A percentile compares a stretch with the other conserved stretches of the same genome.
phyloP scores from a whole-genome alignment of 2,329 filamentous ascomycete genomes.

The Diaporthe citri region DNA sequence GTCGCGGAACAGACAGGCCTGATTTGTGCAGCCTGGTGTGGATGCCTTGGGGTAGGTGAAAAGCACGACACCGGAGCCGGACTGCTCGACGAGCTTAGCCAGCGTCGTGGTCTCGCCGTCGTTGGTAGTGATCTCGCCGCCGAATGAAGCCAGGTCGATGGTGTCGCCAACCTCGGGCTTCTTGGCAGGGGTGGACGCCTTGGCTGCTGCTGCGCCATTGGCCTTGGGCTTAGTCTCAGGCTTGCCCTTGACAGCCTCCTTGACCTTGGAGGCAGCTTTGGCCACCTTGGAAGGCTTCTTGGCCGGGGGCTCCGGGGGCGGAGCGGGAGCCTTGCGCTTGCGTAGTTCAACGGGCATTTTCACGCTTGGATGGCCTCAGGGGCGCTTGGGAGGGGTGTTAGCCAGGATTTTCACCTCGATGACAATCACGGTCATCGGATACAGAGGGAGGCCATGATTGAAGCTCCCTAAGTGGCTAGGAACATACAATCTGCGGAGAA shows the following conservation, averaged over 20 bases:
- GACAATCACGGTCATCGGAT: not conserved
- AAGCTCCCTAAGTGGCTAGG: not conserved
- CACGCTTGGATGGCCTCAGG: constrained; percentile 20
- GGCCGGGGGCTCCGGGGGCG: constrained; percentile 59
- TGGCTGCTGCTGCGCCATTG: constrained; percentile 50
- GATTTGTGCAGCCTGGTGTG: constrained; percentile 93
- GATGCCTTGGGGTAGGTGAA: constrained; percentile 97
- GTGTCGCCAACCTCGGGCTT: constrained; percentile 67
- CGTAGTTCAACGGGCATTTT: constrained; percentile 70
- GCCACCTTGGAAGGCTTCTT: constrained; percentile 59
- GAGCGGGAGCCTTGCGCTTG: constrained; percentile 70
- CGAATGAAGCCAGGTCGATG: constrained; percentile 70
- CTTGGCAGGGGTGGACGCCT: constrained; percentile 47
- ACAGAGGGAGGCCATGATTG: not conserved
- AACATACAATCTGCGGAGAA: constrained; percentile 35
- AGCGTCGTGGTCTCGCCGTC: constrained; percentile 85
- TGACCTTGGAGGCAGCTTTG: constrained; percentile 55
- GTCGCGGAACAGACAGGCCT: constrained; percentile 95
- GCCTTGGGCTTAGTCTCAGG: constrained; percentile 45
- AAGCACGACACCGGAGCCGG: constrained; percentile 86
- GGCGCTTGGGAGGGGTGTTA: constrained; percentile 28
- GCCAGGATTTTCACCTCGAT: not conserved
- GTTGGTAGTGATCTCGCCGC: constrained; percentile 84
- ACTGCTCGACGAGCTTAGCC: constrained; percentile 83
- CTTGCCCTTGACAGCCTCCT: constrained; percentile 47